Evolutionary conservation across 768 basidiomycete genomes (phyloP), one percentile per base, ranked within the genome.

Genomic region (Tulasnella sp.): DNA sequence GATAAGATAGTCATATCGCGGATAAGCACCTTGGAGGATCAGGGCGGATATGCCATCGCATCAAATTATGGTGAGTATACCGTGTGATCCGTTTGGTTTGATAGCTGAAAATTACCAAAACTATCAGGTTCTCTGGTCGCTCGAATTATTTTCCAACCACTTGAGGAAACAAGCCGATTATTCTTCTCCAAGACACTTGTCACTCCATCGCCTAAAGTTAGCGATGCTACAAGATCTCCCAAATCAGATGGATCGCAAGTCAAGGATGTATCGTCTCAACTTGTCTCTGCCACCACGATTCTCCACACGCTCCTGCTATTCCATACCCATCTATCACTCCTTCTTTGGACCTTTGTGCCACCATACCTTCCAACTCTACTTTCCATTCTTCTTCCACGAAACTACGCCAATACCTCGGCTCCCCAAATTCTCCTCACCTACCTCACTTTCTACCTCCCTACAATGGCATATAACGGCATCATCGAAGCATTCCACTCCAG

Each of bases 61-160:
- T 82, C 84, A 33, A 98, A 96, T 64, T 99, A 98, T 62, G 95
- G 93, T 86, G 46, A 43, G n/a, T n/a, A 75, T 62, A 12, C 10
- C 16, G 37, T 9, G 28, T 49, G n/a, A n/a, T 25, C 29, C 40
- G 2, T n/a, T n/a, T n/a, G n/a, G n/a, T n/a, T n/a, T n/a, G 34
- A 24, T 31, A 13, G 33, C 31, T 12, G 34, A 24, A 35, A 40
- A 28, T 53, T n/a, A 37, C 29, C 35, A 12, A 7, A 12, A 16
- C 19, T 35, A 10, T 3, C 58, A 93, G 92, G 93, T 44, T 95
- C 93, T 3, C 73, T 98, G 12, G 69, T 95, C 22, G 93, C 91
- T 4, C 80, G 95, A 15, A 83, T 98, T 53, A 61, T 92, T 22
- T 93, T 98, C 62, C 93, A 96, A 58, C 95, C 95, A 0, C 76